A percentile compares a stretch with the other conserved stretches of the same genome.
Evolutionary conservation across 306 rosid species (phyloP).

Genomic region (Arachis hypogaea): DNA sequence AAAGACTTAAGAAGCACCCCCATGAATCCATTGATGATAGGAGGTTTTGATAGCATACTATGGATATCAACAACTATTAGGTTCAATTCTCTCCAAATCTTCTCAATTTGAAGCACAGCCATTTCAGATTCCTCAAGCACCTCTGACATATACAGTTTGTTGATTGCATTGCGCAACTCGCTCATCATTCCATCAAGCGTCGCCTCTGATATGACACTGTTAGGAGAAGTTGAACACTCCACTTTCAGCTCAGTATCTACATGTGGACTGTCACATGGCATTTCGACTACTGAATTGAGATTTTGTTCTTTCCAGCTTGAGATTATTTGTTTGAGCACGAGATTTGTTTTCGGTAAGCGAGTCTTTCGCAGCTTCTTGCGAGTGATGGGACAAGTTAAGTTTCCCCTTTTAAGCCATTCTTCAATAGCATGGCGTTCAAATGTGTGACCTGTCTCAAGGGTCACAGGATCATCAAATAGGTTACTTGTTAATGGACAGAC

Average conservation of each 20-base stretch:
- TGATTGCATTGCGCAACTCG: constrained; percentile 68
- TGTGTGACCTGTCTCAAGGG: constrained; percentile 94
- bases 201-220: constrained; percentile 63
- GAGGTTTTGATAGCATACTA: constrained; percentile 68
- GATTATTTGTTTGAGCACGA: constrained; percentile 80
- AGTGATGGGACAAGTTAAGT: constrained; percentile 84
- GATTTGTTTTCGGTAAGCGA: constrained; percentile 83
- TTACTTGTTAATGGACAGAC: constrained; percentile 89
- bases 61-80: constrained; percentile 57
- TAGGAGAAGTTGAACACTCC: constrained; percentile 65
- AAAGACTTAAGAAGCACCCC: constrained; percentile 78
- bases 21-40: constrained; percentile 73
- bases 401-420: constrained; percentile 88
- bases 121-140: constrained; percentile 77
- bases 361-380: constrained; percentile 76
- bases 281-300: constrained; percentile 41
- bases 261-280: constrained; percentile 44
- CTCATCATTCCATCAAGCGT: constrained; percentile 57
- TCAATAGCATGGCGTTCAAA: constrained; percentile 85
- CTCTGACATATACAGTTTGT: constrained; percentile 71
- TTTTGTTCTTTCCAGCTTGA: constrained; percentile 84
- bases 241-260: constrained; percentile 30
- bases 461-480: constrained; percentile 90
- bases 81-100: constrained; percentile 67
- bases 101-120: constrained; percentile 77